Evolutionary conservation across 129 eudicot genomes (phyloP), one percentile per base, ranked within the genome.

Genomic region (Deinandra increscens): DNA sequence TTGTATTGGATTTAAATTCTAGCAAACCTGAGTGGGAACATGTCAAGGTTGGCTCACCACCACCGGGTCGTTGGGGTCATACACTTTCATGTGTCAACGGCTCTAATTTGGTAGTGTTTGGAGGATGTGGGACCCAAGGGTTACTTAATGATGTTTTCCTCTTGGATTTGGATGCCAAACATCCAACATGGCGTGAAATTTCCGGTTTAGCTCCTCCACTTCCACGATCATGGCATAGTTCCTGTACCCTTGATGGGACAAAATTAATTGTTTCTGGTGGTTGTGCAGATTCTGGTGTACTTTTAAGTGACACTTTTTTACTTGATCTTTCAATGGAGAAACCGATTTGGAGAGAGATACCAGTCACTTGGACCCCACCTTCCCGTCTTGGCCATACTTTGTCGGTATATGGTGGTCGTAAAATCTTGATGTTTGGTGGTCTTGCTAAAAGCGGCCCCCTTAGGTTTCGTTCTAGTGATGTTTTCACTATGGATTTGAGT

Each of bases 1-100:
- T 91, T 37, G 97, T 91, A 0, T 61, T 91, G 70, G 96, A 91
- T 56, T 70, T 91, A 34, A 86, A 84, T 64, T 85, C 94, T n/a
- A 86, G 75, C 54, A 84, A 83, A 44, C 97, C 97, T 0, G 91
- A 91, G 69, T 91, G 97, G 97, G 83, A 79, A 64, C 89, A 86
- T 70, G 86, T 91, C 36, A 84, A 84, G 73, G 97, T 88, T 51
- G 80, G 87, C 36, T 91, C 90, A 12, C 93, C 97, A 1, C 97
- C 97, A 38, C 97, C 97, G 1, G 97, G 97, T n/a, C 93, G 97
- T 1, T 91, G 97, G 97, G 97, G 97, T 41, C 97, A 91, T 66
- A 91, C 97, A 2, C 92, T 91, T 34, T 91, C 97, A 1, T 89
- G 96, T 56, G 80, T 89, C 39, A 89, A 89, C 64, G 96, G 84